phyloP scores from a whole-genome alignment of 163 green algal genomes.

The Trebouxiophyceae sp. region DNA sequence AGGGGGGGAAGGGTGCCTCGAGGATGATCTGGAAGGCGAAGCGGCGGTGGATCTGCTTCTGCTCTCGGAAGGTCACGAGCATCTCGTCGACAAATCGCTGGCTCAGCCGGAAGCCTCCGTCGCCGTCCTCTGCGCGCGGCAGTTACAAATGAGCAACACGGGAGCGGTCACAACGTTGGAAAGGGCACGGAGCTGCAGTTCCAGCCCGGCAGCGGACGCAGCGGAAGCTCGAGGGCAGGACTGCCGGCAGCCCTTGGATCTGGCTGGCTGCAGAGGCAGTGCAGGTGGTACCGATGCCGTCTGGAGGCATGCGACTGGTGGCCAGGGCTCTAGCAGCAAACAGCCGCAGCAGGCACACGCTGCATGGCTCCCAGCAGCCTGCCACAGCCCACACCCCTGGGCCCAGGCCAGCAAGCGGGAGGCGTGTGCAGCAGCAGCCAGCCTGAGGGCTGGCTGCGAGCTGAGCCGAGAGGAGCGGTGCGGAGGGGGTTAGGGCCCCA shows the following conservation, averaged over 20 bases:
- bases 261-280: too few species aligned
- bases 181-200: too few species aligned
- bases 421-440: not conserved
- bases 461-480: too few species aligned
- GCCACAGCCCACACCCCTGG: too few species aligned
- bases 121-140: conserved; percentile 36
- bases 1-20: conserved; percentile 18
- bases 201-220: not conserved
- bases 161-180: too few species aligned
- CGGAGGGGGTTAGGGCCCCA: conserved; percentile 6
- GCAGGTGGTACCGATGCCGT: too few species aligned
- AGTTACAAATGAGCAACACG: too few species aligned
- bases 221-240: not conserved
- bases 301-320: too few species aligned
- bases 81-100: conserved; percentile 84
- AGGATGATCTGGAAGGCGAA: conserved; percentile 92
- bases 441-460: not conserved
- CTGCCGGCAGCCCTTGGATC: too few species aligned
- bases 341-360: not conserved
- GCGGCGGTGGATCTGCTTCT: conserved; percentile 77
- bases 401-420: not conserved
- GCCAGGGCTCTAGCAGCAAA: not conserved
- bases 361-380: too few species aligned
- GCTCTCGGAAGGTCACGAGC: conserved; percentile 82
- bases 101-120: conserved; percentile 62